Evolutionary conservation across 2,329 filamentous ascomycete species (phyloP), one percentile per base, ranked within the genome.

Genomic region (Cladophialophora psammophila): DNA sequence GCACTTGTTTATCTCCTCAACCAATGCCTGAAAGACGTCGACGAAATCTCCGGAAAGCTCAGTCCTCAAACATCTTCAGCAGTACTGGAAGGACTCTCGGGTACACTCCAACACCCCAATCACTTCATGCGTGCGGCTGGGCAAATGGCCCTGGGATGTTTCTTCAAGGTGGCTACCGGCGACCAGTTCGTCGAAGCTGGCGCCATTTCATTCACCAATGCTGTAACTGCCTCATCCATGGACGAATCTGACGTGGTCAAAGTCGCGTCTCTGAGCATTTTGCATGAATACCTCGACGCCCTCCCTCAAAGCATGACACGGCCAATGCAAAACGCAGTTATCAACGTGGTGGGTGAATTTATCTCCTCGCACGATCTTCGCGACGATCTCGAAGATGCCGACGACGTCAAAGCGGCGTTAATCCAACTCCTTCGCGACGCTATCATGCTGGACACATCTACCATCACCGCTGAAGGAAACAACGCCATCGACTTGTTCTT

Each of bases 361-460:
- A 86, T 98, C 72, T 86, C 90, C 53, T 83, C 86, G 15, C 93
- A 94, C 76, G 93, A 97, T 74, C 84, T 95, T 57, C 87, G 87
- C 60, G 72, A 73, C 50, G 94, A 97, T 18, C 86, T 96, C 56
- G 89, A 91, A 63, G 94, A 97, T 69, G 91, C 92, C 10, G 94
- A 98, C 72, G 95, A 99, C 77, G 86, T 98, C 63, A 88, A 97
- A 72, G 92, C 96, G 13, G 94, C 94, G 0, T 83, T 99, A 36
- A 91, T 94, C 5, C 93, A 97, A 79, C 91, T 94, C 0, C 83
- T 98, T 3, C 88, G 93, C 60, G 89, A 93, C 73, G 90, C 91
- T 34, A 95, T 98, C 74, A 85, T 90, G 72, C 86, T 97, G 63
- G 90, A 97, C 73, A 87, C 91, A 2, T 84, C 85, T 15, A 88